These are phyloP conservation scores for Botrytis porri DNA, from an alignment of 2,329 filamentous ascomycete genomes.

Conservation along the genomic window DNA sequence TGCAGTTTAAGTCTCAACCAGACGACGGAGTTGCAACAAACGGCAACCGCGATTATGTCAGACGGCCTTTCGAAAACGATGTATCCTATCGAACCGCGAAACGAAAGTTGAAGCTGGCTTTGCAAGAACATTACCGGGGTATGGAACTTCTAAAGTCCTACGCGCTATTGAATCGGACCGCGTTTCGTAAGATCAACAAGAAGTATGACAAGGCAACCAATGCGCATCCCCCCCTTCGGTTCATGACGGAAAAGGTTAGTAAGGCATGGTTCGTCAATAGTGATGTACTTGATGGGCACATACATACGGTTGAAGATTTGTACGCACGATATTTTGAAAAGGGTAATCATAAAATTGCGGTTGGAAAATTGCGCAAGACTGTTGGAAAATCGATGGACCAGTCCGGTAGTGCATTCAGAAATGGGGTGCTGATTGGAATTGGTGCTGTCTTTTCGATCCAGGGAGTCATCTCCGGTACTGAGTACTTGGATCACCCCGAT, in stretches of 20 bases:
- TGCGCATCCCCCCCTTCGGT: constrained; percentile 72
- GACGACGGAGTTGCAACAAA: constrained; percentile 29
- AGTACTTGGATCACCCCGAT: constrained; percentile 52
- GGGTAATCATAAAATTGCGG: constrained; percentile 88
- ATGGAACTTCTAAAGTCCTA: constrained; percentile 92
- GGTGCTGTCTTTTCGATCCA: constrained; percentile 65
- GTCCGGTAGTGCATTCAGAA: constrained; percentile 57
- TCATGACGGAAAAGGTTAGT: constrained; percentile 89
- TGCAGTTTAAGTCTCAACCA: constrained; percentile 42
- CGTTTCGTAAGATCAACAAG: constrained; percentile 96
- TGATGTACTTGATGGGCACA: constrained; percentile 75
- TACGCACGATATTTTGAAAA: constrained; percentile 94
- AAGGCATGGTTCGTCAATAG: constrained; percentile 89
- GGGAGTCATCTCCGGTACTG: constrained; percentile 58
- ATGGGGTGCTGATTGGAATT: constrained; percentile 64
- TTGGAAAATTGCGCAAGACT: constrained; percentile 78
- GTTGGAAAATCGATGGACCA: constrained; percentile 55
- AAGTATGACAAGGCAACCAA: constrained; percentile 94
- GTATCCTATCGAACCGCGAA: constrained; percentile 87
- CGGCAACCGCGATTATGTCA: constrained; percentile 48
- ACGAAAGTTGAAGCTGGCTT: constrained; percentile 81
- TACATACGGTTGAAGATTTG: constrained; percentile 80
- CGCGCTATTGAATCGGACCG: constrained; percentile 82
- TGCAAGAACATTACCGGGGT: constrained; percentile 91
- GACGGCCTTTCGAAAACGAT: constrained; percentile 50